phyloP scores from a whole-genome alignment of 169 alveolate species.

The Eimeria falciformis region DNA sequence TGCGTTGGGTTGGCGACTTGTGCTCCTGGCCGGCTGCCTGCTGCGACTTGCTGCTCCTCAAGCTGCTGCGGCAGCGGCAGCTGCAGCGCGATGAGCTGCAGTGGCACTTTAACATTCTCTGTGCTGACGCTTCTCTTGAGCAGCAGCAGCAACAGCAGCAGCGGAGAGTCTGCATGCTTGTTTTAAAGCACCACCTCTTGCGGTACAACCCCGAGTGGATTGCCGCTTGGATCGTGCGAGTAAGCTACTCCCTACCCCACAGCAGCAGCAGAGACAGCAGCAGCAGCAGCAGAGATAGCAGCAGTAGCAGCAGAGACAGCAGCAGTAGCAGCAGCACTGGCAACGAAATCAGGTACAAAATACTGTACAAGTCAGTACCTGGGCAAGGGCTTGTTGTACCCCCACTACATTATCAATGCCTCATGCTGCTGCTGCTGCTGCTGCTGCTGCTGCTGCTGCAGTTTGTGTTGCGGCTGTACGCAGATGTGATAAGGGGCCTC shows the following conservation, averaged over 20 bases:
- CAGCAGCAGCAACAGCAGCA: not conserved
- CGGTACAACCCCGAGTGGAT: not conserved
- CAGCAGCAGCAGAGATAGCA: not conserved
- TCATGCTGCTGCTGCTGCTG: not conserved
- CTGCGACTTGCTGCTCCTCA: not conserved
- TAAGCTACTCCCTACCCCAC: too few species aligned
- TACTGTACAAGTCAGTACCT: too few species aligned
- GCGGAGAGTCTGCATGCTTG: slow-evolving; percentile 6
- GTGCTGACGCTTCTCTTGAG: not conserved
- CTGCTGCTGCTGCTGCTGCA: not conserved
- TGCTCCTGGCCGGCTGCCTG: slow-evolving; percentile 13
- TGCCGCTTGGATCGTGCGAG: not conserved
- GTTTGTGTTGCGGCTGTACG: not conserved
- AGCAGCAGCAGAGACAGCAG: slow-evolving; percentile 1
- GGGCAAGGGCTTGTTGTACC: too few species aligned
- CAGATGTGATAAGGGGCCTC: not conserved
- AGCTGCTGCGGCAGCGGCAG: slow-evolving; percentile 36
- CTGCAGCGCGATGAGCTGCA: not conserved
- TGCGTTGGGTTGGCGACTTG: slow-evolving; percentile 3
- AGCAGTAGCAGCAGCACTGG: not conserved
- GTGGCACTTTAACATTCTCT: slow-evolving; percentile 11
- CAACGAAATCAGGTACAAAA: not conserved
- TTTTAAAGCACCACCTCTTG: not conserved
- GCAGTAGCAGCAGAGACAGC: not conserved
- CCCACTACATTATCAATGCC: too few species aligned